Conservation (phyloP, 2,329 filamentous ascomycete species). For the Bipolaris sorokiniana region DNA sequence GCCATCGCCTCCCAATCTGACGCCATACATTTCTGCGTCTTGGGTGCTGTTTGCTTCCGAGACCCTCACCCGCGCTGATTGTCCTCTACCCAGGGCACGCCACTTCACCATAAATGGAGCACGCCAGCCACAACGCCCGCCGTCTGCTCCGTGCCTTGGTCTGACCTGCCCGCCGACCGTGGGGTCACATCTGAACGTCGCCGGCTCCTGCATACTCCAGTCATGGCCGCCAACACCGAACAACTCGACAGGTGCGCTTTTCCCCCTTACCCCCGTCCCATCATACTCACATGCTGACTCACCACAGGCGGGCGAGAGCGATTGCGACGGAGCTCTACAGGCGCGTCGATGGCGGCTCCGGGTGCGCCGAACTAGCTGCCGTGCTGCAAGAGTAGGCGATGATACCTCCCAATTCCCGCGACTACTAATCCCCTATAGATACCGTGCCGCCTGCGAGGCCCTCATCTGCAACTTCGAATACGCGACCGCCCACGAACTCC, state of each 20-base stretch:
- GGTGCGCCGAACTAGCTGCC: conserved; percentile 58
- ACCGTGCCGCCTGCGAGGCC: conserved; percentile 73
- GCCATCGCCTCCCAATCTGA: conserved; percentile 19
- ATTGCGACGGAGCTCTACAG: conserved; percentile 58
- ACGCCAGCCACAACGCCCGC: conserved; percentile 56
- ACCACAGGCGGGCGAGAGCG: conserved; percentile 51
- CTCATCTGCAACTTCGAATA: conserved; percentile 75
- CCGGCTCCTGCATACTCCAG: conserved; percentile 31
- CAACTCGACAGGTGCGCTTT: conserved; percentile 60
- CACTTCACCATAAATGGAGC: conserved; percentile 63
- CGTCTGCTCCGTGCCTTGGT: conserved; percentile 59
- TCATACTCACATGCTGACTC: conserved; percentile 26
- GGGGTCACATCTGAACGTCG: conserved; percentile 53
- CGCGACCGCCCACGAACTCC: conserved; percentile 67
- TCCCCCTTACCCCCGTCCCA: not conserved
- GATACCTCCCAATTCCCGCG: conserved; percentile 2
- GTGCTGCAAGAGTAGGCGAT: conserved; percentile 46
- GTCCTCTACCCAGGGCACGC: conserved; percentile 42
- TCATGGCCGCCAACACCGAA: conserved; percentile 56
- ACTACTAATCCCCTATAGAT: conserved; percentile 54
- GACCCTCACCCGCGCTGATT: conserved; percentile 34
- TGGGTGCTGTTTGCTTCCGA: conserved; percentile 35
- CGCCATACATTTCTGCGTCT: conserved; percentile 28
- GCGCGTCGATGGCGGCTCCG: conserved; percentile 57
- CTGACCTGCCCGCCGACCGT: conserved; percentile 63